Percentiles rank a stretch among this genome's conserved stretches.
These are phyloP conservation scores for Penicillium manginii DNA, from an alignment of 495 filamentous ascomycete genomes.

Conservation along the genomic window DNA sequence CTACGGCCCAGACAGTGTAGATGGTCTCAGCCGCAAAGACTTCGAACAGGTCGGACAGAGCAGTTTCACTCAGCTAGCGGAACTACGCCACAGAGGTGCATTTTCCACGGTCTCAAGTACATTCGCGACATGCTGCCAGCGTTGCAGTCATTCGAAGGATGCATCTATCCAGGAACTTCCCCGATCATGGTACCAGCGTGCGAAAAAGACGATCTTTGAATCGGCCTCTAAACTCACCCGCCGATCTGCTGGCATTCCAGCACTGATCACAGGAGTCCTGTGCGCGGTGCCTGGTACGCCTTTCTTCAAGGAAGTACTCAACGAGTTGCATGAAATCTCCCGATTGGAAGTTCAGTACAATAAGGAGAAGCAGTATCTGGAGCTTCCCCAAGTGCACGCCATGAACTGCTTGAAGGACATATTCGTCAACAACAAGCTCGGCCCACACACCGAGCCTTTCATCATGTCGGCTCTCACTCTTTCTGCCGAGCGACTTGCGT, in stretches of 20 bases:
- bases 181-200: slow-evolving; percentile 66
- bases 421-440: slow-evolving; percentile 76
- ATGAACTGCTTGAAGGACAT: slow-evolving; percentile 89
- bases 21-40: slow-evolving; percentile 40
- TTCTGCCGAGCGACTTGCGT: slow-evolving; percentile 70
- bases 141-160: slow-evolving; percentile 57
- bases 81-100: slow-evolving; percentile 86
- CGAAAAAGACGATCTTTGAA: slow-evolving; percentile 65
- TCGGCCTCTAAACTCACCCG: slow-evolving; percentile 80
- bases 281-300: slow-evolving; percentile 39
- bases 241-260: slow-evolving; percentile 88
- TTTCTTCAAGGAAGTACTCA: slow-evolving; percentile 54
- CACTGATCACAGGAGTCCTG: slow-evolving; percentile 78
- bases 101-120: slow-evolving; percentile 92
- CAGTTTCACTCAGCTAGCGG: slow-evolving; percentile 79
- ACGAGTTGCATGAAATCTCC: slow-evolving; percentile 62
- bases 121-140: slow-evolving; percentile 74
- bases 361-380: slow-evolving; percentile 49
- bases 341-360: slow-evolving; percentile 51
- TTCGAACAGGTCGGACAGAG: slow-evolving; percentile 63
- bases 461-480: slow-evolving; percentile 74
- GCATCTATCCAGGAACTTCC: slow-evolving; percentile 45
- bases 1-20: slow-evolving; percentile 38
- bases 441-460: slow-evolving; percentile 62
- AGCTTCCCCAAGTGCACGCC: slow-evolving; percentile 90